These are phyloP conservation scores for Trichoderma sp. DNA, from an alignment of 2,329 filamentous ascomycete species.

Conservation along the genomic window DNA sequence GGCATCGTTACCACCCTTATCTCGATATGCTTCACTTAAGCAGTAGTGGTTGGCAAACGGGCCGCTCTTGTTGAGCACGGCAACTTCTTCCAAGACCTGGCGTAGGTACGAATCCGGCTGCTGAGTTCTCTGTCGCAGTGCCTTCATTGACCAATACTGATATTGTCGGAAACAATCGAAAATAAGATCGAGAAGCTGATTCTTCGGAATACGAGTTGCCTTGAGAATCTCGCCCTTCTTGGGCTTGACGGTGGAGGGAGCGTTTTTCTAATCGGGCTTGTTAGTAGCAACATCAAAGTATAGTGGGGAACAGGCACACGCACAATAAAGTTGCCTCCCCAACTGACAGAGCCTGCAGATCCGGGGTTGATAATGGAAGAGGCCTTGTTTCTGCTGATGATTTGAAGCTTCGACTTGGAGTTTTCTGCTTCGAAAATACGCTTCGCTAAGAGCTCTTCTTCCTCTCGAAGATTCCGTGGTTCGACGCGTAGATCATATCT, in stretches of 20 bases:
- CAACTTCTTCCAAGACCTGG: slow-evolving; percentile 78
- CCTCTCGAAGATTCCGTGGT: slow-evolving; percentile 69
- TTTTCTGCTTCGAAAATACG: slow-evolving; percentile 52
- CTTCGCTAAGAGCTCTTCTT: slow-evolving; percentile 60
- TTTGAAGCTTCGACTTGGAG: slow-evolving; percentile 49
- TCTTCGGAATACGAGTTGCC: slow-evolving; percentile 83
- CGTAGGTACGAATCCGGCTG: slow-evolving; percentile 95
- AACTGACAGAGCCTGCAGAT: slow-evolving; percentile 37
- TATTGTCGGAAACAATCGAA: slow-evolving; percentile 81
- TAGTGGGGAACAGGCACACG: slow-evolving; percentile 30
- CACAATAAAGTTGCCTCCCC: slow-evolving; percentile 56
- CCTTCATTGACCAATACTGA: slow-evolving; percentile 92
- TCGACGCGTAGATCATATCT: slow-evolving; percentile 74
- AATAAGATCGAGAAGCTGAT: slow-evolving; percentile 82
- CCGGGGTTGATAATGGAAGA: slow-evolving; percentile 58
- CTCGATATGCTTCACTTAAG: slow-evolving; percentile 59
- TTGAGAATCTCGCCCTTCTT: slow-evolving; percentile 72
- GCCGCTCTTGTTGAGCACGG: slow-evolving; percentile 77
- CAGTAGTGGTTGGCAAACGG: slow-evolving; percentile 84
- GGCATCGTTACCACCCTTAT: slow-evolving; percentile 42
- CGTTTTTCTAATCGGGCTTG: slow-evolving; percentile 50
- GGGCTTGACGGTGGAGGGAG: slow-evolving; percentile 49
- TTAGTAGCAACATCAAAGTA: slow-evolving; percentile 11
- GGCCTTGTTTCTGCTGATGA: slow-evolving; percentile 50
- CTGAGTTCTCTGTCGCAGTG: slow-evolving; percentile 70